These are phyloP conservation scores for Monosporascus sp. DNA, from an alignment of 2,329 filamentous ascomycete genomes.

Conservation along the genomic window DNA sequence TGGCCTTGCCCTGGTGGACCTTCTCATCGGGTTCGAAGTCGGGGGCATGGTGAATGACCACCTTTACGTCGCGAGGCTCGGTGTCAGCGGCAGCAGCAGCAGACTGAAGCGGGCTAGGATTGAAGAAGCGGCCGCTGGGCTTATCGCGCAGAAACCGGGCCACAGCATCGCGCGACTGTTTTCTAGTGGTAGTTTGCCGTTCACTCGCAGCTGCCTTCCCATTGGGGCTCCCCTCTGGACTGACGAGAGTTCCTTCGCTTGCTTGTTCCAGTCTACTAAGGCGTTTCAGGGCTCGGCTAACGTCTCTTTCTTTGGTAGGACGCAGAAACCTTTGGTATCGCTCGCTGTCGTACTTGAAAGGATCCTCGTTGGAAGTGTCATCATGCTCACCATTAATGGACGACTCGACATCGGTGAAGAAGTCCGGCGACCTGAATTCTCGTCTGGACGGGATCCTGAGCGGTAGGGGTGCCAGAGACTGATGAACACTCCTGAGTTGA, in stretches of 20 bases:
- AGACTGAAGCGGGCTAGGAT: conserved; percentile 1
- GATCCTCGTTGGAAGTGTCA: conserved; percentile 33
- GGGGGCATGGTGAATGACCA: conserved; percentile 11
- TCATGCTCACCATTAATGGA: conserved; percentile 22
- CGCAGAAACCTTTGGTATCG: conserved; percentile 33
- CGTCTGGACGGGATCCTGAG: conserved; percentile 7
- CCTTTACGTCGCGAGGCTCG: conserved; percentile 11
- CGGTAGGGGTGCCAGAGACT: conserved; percentile 14
- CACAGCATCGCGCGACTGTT: background rate
- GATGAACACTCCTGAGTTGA: conserved; percentile 8
- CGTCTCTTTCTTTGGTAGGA: conserved; percentile 35
- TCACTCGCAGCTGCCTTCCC: background rate
- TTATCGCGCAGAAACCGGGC: background rate
- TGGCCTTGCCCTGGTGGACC: background rate
- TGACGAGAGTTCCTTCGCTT: conserved; percentile 17
- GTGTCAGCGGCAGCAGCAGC: background rate
- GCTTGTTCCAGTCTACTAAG: conserved; percentile 20
- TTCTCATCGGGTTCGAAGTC: background rate
- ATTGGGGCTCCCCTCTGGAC: conserved; percentile 8
- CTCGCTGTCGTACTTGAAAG: conserved; percentile 41
- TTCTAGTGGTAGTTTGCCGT: background rate
- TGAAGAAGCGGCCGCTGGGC: conserved; percentile 5
- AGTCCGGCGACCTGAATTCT: conserved; percentile 5
- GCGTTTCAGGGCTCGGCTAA: conserved; percentile 35
- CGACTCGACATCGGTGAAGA: conserved; percentile 19